phyloP scores from a whole-genome alignment of 2,329 filamentous ascomycete genomes.

The Fusarium odoratissimum region DNA sequence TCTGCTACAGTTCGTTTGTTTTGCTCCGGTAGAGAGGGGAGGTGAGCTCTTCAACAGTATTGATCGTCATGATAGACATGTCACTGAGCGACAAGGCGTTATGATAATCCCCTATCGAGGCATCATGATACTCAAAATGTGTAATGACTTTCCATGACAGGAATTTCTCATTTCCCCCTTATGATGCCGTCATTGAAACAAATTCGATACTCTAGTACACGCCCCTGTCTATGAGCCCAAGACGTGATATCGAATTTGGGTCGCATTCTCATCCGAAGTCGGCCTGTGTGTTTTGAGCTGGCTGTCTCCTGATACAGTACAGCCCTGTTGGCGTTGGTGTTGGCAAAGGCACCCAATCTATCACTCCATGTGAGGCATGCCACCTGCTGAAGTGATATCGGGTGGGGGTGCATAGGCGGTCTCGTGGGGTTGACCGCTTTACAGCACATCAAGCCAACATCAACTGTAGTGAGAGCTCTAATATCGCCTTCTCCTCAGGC shows the following conservation, averaged over 20 bases:
- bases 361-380: slow-evolving; percentile 25
- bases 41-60: not conserved
- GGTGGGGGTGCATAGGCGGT: slow-evolving; percentile 26
- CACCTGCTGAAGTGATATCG: slow-evolving; percentile 16
- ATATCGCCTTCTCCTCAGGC: slow-evolving; percentile 12
- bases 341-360: slow-evolving; percentile 3
- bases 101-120: slow-evolving; percentile 3
- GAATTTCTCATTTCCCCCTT: slow-evolving; percentile 8
- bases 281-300: not conserved
- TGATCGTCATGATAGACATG: slow-evolving; percentile 14
- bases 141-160: not conserved
- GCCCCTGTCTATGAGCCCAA: slow-evolving; percentile 3
- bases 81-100: slow-evolving; percentile 10
- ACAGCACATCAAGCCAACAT: not conserved
- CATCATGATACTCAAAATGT: slow-evolving; percentile 12
- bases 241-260: not conserved
- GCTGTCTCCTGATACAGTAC: slow-evolving; percentile 23
- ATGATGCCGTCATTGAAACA: slow-evolving; percentile 24
- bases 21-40: not conserved
- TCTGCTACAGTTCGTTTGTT: not conserved
- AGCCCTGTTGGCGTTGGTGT: not conserved
- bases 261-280: slow-evolving; percentile 7
- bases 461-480: not conserved
- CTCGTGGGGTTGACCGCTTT: slow-evolving; percentile 17
- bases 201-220: slow-evolving; percentile 4